phyloP scores from a whole-genome alignment of 176 grass and related monocot species.

The Bolboschoenus planiculmis region DNA sequence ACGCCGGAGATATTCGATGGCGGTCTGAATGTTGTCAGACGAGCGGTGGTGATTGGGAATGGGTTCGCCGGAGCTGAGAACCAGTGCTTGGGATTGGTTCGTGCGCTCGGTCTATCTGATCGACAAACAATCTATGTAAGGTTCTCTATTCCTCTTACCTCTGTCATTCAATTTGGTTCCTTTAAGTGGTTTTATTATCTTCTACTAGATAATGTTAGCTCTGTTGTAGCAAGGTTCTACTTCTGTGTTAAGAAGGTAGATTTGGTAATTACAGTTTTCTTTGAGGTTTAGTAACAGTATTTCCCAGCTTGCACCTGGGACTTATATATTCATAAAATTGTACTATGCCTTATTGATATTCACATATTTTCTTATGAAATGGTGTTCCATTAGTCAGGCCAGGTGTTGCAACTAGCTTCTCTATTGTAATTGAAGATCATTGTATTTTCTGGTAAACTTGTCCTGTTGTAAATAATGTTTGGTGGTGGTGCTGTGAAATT shows the following conservation, averaged over 20 bases:
- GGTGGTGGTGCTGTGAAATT: not conserved
- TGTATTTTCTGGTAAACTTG: not conserved
- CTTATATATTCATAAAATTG: not conserved
- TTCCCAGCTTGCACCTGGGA: not conserved
- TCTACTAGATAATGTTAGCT: not conserved
- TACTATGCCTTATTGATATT: not conserved
- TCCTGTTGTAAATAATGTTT: not conserved
- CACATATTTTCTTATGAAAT: not conserved
- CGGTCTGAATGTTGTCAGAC: slow-evolving; percentile 46
- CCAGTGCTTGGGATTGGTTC: slow-evolving; percentile 83
- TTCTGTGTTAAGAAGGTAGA: not conserved
- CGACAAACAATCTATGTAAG: slow-evolving; percentile 62
- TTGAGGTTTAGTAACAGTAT: not conserved
- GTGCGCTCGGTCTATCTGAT: slow-evolving; percentile 74
- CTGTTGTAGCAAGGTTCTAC: not conserved
- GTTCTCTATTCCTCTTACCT: not conserved
- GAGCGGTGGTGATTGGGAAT: slow-evolving; percentile 74
- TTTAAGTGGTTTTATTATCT: not conserved
- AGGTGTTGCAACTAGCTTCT: not conserved
- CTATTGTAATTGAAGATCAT: not conserved
- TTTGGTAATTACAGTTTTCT: not conserved
- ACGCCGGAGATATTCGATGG: slow-evolving; percentile 84
- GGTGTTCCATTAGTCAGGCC: not conserved
- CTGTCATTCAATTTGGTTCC: slow-evolving; percentile 1
- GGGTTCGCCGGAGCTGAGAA: slow-evolving; percentile 71